Evolutionary conservation across 768 basidiomycete genomes (phyloP), one percentile per base, ranked within the genome.

Genomic region (Tremella mesenterica): DNA sequence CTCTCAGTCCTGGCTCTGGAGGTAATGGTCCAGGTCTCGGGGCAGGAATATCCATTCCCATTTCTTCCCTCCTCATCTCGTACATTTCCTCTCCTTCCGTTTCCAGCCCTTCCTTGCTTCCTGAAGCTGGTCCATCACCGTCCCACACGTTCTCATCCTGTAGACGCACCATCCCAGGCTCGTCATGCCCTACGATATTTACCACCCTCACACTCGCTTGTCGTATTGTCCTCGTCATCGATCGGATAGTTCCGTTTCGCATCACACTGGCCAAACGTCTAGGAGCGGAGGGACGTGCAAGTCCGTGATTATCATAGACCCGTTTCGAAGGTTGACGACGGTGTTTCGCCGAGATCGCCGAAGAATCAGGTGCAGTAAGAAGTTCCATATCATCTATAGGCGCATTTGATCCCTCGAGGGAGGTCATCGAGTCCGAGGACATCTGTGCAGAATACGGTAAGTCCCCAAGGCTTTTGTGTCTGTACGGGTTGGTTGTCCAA

Each of bases 1-100:
- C 91, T 55, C 86, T 80, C 50, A 92, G 76, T 18, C 51, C 49
- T 21, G n/a, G 28, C 41, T 68, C 64, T 27, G 64, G 64, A 14
- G 67, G 67, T 48, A 55, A 59, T 2, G 61, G 61, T 44, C 59
- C 60, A 5, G 66, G 66, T 39, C 61, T 38, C 10, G 25, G 21
- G 25, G 52, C n/a, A 33, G 48, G 33, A 1, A 38, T 21, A 23
- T 23, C 18, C 41, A 48, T 21, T 23, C 53, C 47, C 58, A 28
- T 18, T 54, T 52, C 38, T 20, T 56, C 50, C 45, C 52, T 53
- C 29, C 27, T 43, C 20, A 21, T 50, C 18, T 54, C 48, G 20
- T 34, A 38, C 39, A 53, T 46, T 33, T 52, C 44, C 25, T 50
- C 28, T 18, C 46, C 54, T 29, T 53, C 43, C 20, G 44, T 53